Evolutionary conservation across 2,329 filamentous ascomycete species (phyloP), one percentile per base, ranked within the genome.

Genomic region (Iodosphaeria phyllophila): DNA sequence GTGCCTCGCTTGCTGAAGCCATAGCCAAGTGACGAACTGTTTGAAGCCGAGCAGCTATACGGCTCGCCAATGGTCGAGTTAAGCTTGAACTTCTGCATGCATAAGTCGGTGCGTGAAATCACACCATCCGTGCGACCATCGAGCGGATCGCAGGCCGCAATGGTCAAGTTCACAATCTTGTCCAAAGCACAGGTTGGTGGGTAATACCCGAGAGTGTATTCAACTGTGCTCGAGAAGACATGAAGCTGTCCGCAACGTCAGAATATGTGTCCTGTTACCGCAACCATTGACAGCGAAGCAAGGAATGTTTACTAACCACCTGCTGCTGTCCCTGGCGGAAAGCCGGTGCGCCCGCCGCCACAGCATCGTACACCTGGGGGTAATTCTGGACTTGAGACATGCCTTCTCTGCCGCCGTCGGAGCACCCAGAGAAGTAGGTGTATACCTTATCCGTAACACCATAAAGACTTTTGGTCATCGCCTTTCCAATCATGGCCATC

Each of bases 371-470:
- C 30, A 68, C 60, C 1, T 58, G 47, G 0, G 65, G 62, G 30
- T 54, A 67, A 8, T 45, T 35, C 31, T 71, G 54, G 0, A 58
- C 53, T 7, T 57, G 53, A 28, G 60, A 60, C 17, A 66, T 43
- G 4, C 62, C 66, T 44, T 70, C 60, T 0, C 64, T 50, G 1
- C 67, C 65, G 6, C 67, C 67, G 0, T 60, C 60, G 0, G 62
- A 69, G 37, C 66, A 71, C 6, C 65, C 66, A 2, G 57, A 37
- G 30, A 57, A 69, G 39, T 70, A 71, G n/a, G n/a, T n/a, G n/a
- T n/a, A n/a, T n/a, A n/a, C n/a, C n/a, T n/a, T n/a, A n/a, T n/a
- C n/a, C n/a, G n/a, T n/a, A n/a, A n/a, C n/a, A n/a, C n/a, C n/a
- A n/a, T n/a, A n/a, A n/a, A n/a, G n/a, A 3, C 51, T 54, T 25